Evolutionary conservation across 768 basidiomycete species (phyloP).

Genomic region (Leccinum rimulosum): DNA sequence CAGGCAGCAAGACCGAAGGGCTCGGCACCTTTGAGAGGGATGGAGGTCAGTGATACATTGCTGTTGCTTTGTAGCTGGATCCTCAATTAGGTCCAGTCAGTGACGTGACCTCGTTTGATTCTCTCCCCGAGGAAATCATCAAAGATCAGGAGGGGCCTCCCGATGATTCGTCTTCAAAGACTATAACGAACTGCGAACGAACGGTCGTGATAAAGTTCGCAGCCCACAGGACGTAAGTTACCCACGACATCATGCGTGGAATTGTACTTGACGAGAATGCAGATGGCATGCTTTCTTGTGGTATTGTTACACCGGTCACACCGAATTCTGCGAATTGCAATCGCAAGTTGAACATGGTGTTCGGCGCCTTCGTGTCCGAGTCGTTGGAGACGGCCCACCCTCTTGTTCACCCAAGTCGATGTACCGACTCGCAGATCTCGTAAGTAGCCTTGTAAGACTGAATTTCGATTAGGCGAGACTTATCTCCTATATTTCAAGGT

Average conservation of each 20-base stretch:
- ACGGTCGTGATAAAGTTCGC: conserved; percentile 10
- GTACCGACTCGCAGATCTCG: conserved; percentile 35
- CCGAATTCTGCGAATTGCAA: conserved; percentile 12
- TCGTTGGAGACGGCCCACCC: conserved; percentile 3
- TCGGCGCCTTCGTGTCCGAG: neutral
- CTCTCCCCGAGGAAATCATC: conserved; percentile 7
- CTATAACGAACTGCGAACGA: neutral
- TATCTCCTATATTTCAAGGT: conserved; percentile 4
- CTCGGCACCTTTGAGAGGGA: conserved; percentile 8
- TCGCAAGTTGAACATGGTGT: conserved; percentile 9
- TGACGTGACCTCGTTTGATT: neutral
- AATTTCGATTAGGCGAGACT: no score
- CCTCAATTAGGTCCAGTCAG: conserved; percentile 12
- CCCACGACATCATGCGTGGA: neutral
- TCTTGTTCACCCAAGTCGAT: conserved; percentile 37
- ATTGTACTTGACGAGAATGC: neutral
- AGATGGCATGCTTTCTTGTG: conserved; percentile 27
- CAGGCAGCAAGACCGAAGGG: neutral
- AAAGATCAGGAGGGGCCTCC: neutral
- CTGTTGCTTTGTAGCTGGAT: neutral
- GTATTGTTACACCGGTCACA: conserved; percentile 24
- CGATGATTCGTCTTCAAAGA: neutral
- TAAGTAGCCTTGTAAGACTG: conserved; percentile 2
- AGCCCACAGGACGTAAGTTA: conserved; percentile 15
- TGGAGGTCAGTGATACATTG: conserved; percentile 1